Percentiles rank a stretch among this genome's conserved stretches.
Evolutionary conservation across 1,284 basidiomycete species (phyloP).

Genomic region (Limonomyces culmigenus): DNA sequence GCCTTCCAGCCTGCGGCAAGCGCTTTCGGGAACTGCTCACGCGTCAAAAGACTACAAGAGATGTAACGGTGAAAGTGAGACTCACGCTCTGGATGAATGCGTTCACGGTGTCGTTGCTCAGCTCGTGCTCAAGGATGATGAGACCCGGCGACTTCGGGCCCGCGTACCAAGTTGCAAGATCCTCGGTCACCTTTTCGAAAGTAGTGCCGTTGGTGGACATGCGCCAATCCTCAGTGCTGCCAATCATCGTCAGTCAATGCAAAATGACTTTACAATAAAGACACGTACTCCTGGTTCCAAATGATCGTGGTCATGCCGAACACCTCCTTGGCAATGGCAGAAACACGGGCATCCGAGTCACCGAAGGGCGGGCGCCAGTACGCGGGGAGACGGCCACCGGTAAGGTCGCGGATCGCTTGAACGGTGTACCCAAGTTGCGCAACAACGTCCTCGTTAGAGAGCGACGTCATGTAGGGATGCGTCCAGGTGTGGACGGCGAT

Average conservation of each 20-base stretch:
- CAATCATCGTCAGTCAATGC: too few relatives aligned
- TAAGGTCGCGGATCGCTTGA: conserved; percentile 68
- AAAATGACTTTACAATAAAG: too few relatives aligned
- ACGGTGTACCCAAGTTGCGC: conserved; percentile 76
- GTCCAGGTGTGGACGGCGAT: conserved; percentile 75
- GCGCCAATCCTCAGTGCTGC: conserved; percentile 55
- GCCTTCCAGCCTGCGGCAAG: too few relatives aligned
- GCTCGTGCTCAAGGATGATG: conserved; percentile 74
- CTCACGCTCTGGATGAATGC: too few relatives aligned
- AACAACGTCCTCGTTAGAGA: conserved; percentile 50
- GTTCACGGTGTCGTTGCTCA: conserved; percentile 39
- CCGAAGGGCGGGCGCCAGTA: conserved; percentile 72
- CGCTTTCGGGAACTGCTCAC: too few relatives aligned
- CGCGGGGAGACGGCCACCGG: conserved; percentile 52
- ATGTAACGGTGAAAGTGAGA: too few relatives aligned
- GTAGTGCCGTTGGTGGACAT: conserved; percentile 26
- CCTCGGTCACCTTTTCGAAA: conserved; percentile 21
- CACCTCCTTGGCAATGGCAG: conserved; percentile 56
- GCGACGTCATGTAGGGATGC: conserved; percentile 69
- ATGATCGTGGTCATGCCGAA: conserved; percentile 55
- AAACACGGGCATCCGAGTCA: conserved; percentile 58
- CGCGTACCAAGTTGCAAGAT: conserved; percentile 22
- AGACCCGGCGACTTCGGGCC: conserved; percentile 60
- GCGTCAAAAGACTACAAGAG: too few relatives aligned
- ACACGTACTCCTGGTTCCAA: conserved; percentile 80